Evolutionary conservation across 2,329 filamentous ascomycete species (phyloP).

Genomic region (Penicillium frequentans): DNA sequence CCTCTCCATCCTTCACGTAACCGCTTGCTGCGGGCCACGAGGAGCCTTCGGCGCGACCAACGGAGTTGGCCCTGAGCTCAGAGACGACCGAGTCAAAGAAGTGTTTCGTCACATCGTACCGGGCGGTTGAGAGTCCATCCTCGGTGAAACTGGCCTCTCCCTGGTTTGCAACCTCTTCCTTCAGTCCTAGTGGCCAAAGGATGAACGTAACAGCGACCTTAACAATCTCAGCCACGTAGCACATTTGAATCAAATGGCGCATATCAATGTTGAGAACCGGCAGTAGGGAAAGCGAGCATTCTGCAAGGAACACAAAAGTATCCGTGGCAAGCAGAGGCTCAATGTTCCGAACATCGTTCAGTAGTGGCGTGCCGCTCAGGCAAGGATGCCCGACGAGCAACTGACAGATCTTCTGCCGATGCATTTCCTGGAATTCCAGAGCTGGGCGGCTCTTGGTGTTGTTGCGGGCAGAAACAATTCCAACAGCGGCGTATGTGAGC

Average conservation of each 20-base stretch:
- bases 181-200: conserved; percentile 38
- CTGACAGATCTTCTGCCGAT: conserved; percentile 71
- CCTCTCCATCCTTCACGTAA: conserved; percentile 39
- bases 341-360: conserved; percentile 39
- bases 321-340: conserved; percentile 41
- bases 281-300: conserved; percentile 70
- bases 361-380: conserved; percentile 32
- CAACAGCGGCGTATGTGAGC: conserved; percentile 77
- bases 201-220: conserved; percentile 68
- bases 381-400: conserved; percentile 65
- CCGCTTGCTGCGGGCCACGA: conserved; percentile 38
- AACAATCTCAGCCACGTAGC: conserved; percentile 87
- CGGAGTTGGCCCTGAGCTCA: conserved; percentile 37
- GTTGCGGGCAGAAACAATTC: conserved; percentile 62
- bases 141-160: conserved; percentile 28
- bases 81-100: conserved; percentile 42
- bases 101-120: conserved; percentile 30
- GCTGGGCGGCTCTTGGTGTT: conserved; percentile 58
- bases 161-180: conserved; percentile 33
- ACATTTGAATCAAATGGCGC: conserved; percentile 76
- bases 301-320: conserved; percentile 66
- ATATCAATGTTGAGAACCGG: conserved; percentile 71
- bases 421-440: conserved; percentile 66
- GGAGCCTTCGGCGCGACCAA: conserved; percentile 35
- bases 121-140: conserved; percentile 29